Percentiles rank a stretch among this genome's conserved stretches.
Evolutionary conservation across 1,284 basidiomycete species (phyloP).

Genomic region (Malassezia vespertilionis): DNA sequence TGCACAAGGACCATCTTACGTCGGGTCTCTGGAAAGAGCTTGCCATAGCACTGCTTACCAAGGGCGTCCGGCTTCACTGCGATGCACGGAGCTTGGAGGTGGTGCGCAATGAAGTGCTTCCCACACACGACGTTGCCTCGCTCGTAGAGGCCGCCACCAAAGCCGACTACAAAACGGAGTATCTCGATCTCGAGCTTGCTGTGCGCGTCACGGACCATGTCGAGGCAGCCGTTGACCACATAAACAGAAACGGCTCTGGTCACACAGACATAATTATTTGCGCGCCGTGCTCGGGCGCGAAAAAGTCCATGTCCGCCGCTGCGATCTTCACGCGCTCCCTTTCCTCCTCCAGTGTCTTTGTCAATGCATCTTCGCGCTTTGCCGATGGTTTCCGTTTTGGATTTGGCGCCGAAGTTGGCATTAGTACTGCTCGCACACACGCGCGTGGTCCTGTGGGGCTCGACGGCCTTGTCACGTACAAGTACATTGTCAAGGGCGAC

Average conservation of each 20-base stretch:
- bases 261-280: slow-evolving; percentile 92
- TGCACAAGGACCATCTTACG: slow-evolving; percentile 56
- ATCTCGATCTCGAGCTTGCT: slow-evolving; percentile 54
- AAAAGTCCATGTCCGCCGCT: slow-evolving; percentile 48
- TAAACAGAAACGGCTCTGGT: slow-evolving; percentile 84
- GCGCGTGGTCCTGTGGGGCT: slow-evolving; percentile 91
- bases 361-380: slow-evolving; percentile 90
- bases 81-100: slow-evolving; percentile 51
- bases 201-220: slow-evolving; percentile 65
- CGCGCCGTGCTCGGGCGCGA: slow-evolving; percentile 55
- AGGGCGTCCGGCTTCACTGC: slow-evolving; percentile 67
- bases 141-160: slow-evolving; percentile 32
- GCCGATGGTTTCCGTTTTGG: slow-evolving; percentile 95
- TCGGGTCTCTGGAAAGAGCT: slow-evolving; percentile 63
- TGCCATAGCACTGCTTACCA: slow-evolving; percentile 59
- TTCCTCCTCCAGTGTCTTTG: slow-evolving; percentile 81
- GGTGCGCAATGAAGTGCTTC: neutral
- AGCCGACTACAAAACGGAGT: slow-evolving; percentile 73
- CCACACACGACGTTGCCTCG: slow-evolving; percentile 12
- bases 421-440: slow-evolving; percentile 90
- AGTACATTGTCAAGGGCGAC: slow-evolving; percentile 28
- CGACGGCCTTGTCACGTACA: slow-evolving; percentile 57
- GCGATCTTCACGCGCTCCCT: slow-evolving; percentile 72
- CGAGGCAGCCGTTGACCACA: slow-evolving; percentile 66
- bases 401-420: slow-evolving; percentile 94